These are phyloP conservation scores for Hanseniaspora mollemarum DNA, from an alignment of 805 yeast species.

Conservation along the genomic window DNA sequence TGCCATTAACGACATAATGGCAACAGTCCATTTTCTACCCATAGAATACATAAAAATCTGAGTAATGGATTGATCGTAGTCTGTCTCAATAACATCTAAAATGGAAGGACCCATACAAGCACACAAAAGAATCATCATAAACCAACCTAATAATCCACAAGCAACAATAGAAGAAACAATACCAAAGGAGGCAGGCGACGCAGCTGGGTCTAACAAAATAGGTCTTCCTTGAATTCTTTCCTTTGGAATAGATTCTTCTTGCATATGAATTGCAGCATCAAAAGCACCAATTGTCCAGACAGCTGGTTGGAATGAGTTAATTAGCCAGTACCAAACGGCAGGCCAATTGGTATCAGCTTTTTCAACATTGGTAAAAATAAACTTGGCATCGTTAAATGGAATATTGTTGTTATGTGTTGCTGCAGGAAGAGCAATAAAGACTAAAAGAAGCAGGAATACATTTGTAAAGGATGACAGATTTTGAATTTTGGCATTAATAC, in stretches of 20 bases:
- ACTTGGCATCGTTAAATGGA: constrained; percentile 38
- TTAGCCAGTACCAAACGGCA: constrained; percentile 44
- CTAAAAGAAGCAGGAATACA: constrained; percentile 38
- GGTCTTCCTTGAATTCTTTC: constrained; percentile 26
- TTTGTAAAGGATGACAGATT: constrained; percentile 44
- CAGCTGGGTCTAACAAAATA: constrained; percentile 20
- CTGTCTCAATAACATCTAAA: constrained; percentile 33
- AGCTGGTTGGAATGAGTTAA: constrained; percentile 49
- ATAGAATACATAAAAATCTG: constrained; percentile 51
- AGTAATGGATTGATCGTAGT: constrained; percentile 53
- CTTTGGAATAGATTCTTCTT: constrained; percentile 60
- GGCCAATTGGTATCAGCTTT: constrained; percentile 46
- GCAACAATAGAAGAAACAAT: constrained; percentile 46
- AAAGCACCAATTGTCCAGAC: constrained; percentile 70
- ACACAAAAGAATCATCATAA: constrained; percentile 41
- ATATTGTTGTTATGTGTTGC: constrained; percentile 29
- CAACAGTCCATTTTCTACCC: constrained; percentile 55
- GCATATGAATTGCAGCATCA: constrained; percentile 62
- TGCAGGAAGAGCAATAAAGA: constrained; percentile 49
- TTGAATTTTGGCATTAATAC: constrained; percentile 44
- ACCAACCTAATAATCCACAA: constrained; percentile 50
- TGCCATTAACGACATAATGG: constrained; percentile 47
- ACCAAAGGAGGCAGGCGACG: constrained; percentile 47
- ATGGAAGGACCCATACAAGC: constrained; percentile 45
- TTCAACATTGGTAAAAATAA: constrained; percentile 43